Percentiles rank a stretch among this genome's conserved stretches.
These are phyloP conservation scores for Euphorbia pulcherrima DNA, from an alignment of 345 rosid genomes.

Conservation along the genomic window DNA sequence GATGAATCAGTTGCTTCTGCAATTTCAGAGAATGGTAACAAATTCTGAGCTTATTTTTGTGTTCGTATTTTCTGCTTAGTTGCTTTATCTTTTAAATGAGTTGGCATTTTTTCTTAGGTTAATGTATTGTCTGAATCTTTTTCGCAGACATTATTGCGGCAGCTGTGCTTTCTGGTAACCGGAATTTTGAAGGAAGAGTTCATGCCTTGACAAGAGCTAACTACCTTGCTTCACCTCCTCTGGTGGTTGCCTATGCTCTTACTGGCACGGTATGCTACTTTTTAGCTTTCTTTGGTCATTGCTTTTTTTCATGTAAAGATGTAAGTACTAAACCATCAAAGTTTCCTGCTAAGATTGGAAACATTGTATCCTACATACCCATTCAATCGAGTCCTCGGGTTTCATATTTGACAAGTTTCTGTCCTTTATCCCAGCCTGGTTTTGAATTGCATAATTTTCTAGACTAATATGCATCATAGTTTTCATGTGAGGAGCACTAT, in stretches of 20 bases:
- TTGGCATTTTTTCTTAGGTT: background rate
- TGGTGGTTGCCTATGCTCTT: slow-evolving; percentile 97
- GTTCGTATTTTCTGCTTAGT: background rate
- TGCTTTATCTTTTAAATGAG: background rate
- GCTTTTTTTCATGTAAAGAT: background rate
- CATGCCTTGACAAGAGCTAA: slow-evolving; percentile 97
- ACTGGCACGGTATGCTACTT: slow-evolving; percentile 78
- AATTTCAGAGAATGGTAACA: slow-evolving; percentile 85
- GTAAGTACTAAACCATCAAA: background rate
- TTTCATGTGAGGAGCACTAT: background rate
- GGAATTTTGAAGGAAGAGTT: slow-evolving; percentile 98
- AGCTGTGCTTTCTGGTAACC: slow-evolving; percentile 94
- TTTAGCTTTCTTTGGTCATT: background rate
- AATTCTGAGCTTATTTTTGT: background rate
- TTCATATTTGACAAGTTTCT: background rate
- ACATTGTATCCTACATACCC: no score
- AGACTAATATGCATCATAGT: background rate
- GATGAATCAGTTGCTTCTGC: slow-evolving; percentile 91
- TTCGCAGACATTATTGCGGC: slow-evolving; percentile 81
- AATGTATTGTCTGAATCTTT: background rate
- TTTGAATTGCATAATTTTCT: background rate
- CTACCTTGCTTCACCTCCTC: slow-evolving; percentile 98
- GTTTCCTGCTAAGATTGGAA: no score
- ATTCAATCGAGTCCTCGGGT: no score
- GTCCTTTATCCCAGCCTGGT: background rate